Conservation (phyloP, 495 filamentous ascomycete species). For the Arthonia radiata region DNA sequence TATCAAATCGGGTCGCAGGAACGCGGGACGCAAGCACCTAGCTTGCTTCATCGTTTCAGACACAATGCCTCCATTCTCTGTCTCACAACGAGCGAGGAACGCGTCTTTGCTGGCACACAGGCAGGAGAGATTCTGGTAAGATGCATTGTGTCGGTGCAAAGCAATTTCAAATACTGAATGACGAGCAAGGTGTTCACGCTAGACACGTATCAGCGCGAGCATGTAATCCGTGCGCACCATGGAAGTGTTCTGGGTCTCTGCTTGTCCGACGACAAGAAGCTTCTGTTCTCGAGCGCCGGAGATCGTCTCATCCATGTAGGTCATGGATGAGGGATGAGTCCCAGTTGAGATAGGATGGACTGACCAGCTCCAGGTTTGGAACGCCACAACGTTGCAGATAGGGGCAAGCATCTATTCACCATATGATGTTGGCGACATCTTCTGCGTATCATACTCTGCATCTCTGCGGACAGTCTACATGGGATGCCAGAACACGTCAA, state of each 20-base stretch:
- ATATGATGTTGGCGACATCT: constrained; percentile 89
- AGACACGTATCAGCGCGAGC: constrained; percentile 54
- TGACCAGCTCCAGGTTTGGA: constrained; percentile 46
- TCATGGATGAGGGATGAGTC: too few species aligned
- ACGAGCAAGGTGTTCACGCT: constrained; percentile 47
- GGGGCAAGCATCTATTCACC: constrained; percentile 79
- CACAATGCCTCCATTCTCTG: constrained; percentile 51
- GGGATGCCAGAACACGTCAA: constrained; percentile 82
- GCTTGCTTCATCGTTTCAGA: constrained; percentile 48
- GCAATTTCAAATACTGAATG: background rate
- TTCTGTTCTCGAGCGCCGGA: constrained; percentile 81
- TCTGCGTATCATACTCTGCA: constrained; percentile 68
- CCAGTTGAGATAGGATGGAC: too few species aligned
- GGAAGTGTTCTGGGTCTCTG: constrained; percentile 72
- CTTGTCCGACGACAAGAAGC: constrained; percentile 41
- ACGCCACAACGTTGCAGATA: constrained; percentile 30
- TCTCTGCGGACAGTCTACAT: constrained; percentile 62
- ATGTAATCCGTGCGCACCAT: constrained; percentile 59
- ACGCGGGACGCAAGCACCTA: too few species aligned
- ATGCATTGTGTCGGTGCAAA: constrained; percentile 1
- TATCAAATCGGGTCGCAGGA: too few species aligned
- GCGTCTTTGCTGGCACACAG: constrained; percentile 75
- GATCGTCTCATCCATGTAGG: constrained; percentile 81
- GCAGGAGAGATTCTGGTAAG: constrained; percentile 66
- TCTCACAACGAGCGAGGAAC: constrained; percentile 32